Evolutionary conservation across 345 rosid species (phyloP).

Genomic region (Orychophragmus violaceus): DNA sequence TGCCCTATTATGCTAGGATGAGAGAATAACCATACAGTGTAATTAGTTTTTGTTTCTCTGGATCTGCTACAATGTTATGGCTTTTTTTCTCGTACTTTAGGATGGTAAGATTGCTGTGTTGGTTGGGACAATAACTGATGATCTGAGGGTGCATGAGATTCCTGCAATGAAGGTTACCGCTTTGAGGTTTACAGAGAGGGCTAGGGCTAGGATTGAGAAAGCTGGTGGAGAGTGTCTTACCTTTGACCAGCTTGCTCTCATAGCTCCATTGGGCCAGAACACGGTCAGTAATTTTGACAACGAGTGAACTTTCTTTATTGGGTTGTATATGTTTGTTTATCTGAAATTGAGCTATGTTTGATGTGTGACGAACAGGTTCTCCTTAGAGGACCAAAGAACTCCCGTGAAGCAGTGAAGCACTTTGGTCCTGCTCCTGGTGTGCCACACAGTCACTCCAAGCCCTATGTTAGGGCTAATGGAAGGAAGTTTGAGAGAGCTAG

Average conservation of each 20-base stretch:
- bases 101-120: conserved; percentile 75
- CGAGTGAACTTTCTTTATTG: neutral
- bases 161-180: conserved; percentile 79
- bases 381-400: conserved; percentile 87
- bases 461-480: conserved; percentile 73
- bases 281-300: conserved; percentile 40
- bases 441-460: conserved; percentile 84
- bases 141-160: conserved; percentile 69
- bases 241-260: conserved; percentile 85
- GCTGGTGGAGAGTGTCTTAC: conserved; percentile 96
- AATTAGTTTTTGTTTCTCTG: neutral
- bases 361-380: conserved; percentile 50
- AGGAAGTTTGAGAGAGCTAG: conserved; percentile 86
- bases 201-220: conserved; percentile 88
- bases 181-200: conserved; percentile 82
- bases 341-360: neutral
- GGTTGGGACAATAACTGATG: conserved; percentile 83
- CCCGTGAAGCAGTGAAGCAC: conserved; percentile 92
- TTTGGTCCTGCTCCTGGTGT: conserved; percentile 96
- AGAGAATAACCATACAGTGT: neutral
- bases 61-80: neutral
- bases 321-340: neutral
- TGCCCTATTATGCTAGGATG: neutral
- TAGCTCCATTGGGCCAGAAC: conserved; percentile 97
- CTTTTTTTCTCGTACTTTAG: conserved; percentile 12